Evolutionary conservation across 2,329 filamentous ascomycete genomes (phyloP).

Genomic region (Pseudopithomyces chartarum): DNA sequence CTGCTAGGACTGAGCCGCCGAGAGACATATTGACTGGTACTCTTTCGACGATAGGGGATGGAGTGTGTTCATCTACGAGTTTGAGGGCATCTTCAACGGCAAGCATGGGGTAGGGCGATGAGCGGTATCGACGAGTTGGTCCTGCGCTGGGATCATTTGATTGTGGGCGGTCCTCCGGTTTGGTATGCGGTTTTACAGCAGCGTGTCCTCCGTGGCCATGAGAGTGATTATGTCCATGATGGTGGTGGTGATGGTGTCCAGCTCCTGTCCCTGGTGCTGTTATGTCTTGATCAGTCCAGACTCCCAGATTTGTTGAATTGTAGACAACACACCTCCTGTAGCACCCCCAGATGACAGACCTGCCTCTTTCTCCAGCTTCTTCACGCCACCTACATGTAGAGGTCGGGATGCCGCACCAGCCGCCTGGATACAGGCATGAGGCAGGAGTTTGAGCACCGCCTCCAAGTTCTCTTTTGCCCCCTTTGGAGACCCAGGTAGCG

Average conservation of each 20-base stretch:
- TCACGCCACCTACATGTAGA: conserved; percentile 79
- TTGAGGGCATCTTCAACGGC: conserved; percentile 79
- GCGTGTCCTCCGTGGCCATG: conserved; percentile 62
- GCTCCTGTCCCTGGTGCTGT: conserved; percentile 26
- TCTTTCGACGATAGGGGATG: conserved; percentile 62
- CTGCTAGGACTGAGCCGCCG: conserved; percentile 78
- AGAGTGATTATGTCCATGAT: conserved; percentile 61
- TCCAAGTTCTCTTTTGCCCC: conserved; percentile 93
- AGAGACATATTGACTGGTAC: conserved; percentile 67
- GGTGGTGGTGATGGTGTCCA: conserved; percentile 51
- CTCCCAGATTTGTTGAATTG: background rate
- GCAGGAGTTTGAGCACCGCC: conserved; percentile 84
- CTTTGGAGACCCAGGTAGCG: conserved; percentile 92
- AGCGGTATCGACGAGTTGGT: conserved; percentile 72
- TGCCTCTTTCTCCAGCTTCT: conserved; percentile 83
- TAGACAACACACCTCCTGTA: conserved; percentile 18
- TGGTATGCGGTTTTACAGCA: conserved; percentile 71
- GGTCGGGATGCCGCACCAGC: conserved; percentile 79
- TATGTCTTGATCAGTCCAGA: conserved; percentile 2
- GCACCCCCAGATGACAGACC: conserved; percentile 50
- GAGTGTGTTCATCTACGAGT: conserved; percentile 75
- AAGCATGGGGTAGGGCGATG: conserved; percentile 92
- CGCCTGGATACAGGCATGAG: conserved; percentile 92
- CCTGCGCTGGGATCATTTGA: conserved; percentile 66
- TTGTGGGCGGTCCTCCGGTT: conserved; percentile 60